Base-by-base conservation (phyloP, 2,329 filamentous ascomycete species). In the Venturia aucupariae region DNA sequence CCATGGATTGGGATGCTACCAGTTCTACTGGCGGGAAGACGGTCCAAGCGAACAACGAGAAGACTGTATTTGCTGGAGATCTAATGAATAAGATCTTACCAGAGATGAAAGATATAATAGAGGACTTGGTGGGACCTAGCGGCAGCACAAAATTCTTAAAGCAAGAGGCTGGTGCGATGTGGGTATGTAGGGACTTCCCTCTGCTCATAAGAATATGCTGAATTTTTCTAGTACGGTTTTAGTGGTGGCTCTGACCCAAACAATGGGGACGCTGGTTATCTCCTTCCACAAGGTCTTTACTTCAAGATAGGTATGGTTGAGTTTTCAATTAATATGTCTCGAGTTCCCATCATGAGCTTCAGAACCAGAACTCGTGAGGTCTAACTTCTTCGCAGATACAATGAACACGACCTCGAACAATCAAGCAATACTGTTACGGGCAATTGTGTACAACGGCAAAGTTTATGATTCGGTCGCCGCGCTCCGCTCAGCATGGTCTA, bases 371-470 rank as follows among this genome's bases (percentile, higher is more conserved):
- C 70, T 80, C 64, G 74, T 73, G 8, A 78, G 78, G 0, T 66
- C 80, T 2, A 79, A 80, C 68, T 76, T 81, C 61, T 81, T 74
- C 70, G 5, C 67, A 81, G 41, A 77, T 75, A 65, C 77, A 76
- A 13, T n/a, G 17, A 55, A 55, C 24, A 55, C 27, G 4, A 55
- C 27, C 7, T 27, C 27, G 6, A n/a, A 35, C 27, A 55, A 35
- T 15, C 51, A 55, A 35, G 30, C 51, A 55, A 35, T 17, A 30
- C 13, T 6, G 35, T 35, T 55, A 22, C 46, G 48, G 71, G 69
- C 32, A 1, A 75, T 79, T 61, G 75, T 80, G 0, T 80, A 78
- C 15, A 73, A 77, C 66, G 70, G 70, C 11, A 69, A 71, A n/a
- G 75, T 78, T 65, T 79, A 77, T 65, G 62, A 70, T 1, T 74